Evolutionary conservation across 345 rosid species (phyloP).

Genomic region (Stellera chamaejasme): DNA sequence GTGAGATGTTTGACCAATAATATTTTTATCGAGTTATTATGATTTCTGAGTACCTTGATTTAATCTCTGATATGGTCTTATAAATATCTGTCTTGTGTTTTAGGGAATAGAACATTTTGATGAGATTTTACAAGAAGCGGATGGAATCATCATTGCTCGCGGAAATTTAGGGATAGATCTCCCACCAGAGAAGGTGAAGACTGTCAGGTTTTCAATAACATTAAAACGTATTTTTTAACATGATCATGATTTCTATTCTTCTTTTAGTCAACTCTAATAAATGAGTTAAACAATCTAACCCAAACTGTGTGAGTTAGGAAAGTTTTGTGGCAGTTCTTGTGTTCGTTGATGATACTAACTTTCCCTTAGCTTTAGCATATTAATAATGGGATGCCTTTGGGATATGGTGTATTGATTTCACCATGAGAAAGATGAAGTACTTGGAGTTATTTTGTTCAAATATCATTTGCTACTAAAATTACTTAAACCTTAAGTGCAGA

Average conservation of each 20-base stretch:
- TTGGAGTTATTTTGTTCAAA: too few relatives aligned
- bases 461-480: too few relatives aligned
- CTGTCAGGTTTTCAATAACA: not conserved
- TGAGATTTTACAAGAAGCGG: slow-evolving; percentile 64
- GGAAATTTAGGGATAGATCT: slow-evolving; percentile 76
- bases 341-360: too few relatives aligned
- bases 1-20: slow-evolving; percentile 17
- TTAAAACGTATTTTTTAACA: not conserved
- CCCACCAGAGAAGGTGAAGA: slow-evolving; percentile 61
- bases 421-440: too few relatives aligned
- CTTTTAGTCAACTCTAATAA: too few relatives aligned
- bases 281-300: too few relatives aligned
- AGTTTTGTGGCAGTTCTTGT: too few relatives aligned
- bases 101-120: slow-evolving; percentile 63
- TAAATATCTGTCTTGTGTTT: not conserved
- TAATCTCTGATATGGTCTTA: slow-evolving; percentile 7
- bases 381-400: too few relatives aligned
- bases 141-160: slow-evolving; percentile 60
- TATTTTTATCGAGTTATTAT: not conserved
- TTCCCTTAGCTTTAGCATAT: too few relatives aligned
- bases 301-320: too few relatives aligned
- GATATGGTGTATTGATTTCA: too few relatives aligned
- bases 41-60: not conserved
- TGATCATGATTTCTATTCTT: not conserved
- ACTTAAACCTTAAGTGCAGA: too few relatives aligned